Base-by-base conservation (phyloP, 306 rosid genomes). In the Cicer chorassanicum region DNA sequence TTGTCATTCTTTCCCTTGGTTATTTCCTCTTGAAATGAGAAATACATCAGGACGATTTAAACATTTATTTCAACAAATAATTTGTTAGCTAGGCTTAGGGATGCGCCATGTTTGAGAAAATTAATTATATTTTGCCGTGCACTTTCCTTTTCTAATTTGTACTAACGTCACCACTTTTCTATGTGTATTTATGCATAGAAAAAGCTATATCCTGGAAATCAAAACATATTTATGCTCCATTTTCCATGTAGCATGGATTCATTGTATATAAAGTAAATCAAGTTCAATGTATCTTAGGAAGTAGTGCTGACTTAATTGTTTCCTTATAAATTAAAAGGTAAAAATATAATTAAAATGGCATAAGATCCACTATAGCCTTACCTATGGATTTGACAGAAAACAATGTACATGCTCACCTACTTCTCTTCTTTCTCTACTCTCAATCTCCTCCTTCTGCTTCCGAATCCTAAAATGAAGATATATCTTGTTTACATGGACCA, bases 1-100 rank as follows among this genome's bases (percentile, higher is more conserved):
- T 21, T 77, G 55, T 46, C 78, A 34, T 68, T 79, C 62, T 64
- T 15, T 55, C 70, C 50, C 46, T 34, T 13, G 10, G 61, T 14
- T 41, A 36, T 49, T 49, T 60, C 74, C 5, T 12, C 50, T 68
- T 51, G 72, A 24, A 19, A 59, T 66, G 44, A 40, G 65, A 46
- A 66, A 83, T 18, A 60, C 34, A 46, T 53, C 34, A 59, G 14
- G 15, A 45, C 4, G 29, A 40, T 5, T 12, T 34, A 68, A 44
- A 46, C 8, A 18, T 18, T 19, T 12, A 65, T 68, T 75, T 42
- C 53, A 16, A 10, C 29, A 7, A 15, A 65, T 69, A 14, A 15
- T 29, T 29, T 29, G 34, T 29, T 51, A 36, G 83, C 57, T 6
- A 9, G 55, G 77, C 7, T 4, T 53, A 75, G 4, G 9, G 38